Percentiles rank a stretch among this genome's conserved stretches.
Evolutionary conservation across 257 asterid genomes (phyloP).

Genomic region (Solanum corneliomulleri): DNA sequence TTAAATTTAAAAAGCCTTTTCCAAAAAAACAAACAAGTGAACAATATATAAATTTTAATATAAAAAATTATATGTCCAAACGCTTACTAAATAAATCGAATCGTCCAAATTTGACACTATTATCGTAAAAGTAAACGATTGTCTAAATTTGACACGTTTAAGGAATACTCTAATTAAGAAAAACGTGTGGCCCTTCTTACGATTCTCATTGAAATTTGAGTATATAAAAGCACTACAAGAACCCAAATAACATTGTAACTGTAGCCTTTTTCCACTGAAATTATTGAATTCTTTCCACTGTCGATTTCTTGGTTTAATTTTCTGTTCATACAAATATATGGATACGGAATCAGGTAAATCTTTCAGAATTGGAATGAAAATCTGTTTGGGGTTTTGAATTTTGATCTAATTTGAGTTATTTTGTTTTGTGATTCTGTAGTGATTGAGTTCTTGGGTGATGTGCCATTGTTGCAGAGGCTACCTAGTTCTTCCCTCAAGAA

Average conservation of each 20-base stretch:
- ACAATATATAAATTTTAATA: too few relatives aligned
- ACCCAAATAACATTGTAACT: not conserved
- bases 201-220: not conserved
- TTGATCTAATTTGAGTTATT: not conserved
- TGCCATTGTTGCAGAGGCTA: conserved; percentile 83
- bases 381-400: not conserved
- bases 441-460: conserved; percentile 80
- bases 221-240: not conserved
- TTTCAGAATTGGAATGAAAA: not conserved
- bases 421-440: conserved; percentile 24
- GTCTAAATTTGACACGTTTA: not conserved
- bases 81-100: too few relatives aligned
- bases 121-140: not conserved
- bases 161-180: not conserved
- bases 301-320: not conserved
- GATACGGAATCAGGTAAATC: conserved; percentile 2
- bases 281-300: not conserved
- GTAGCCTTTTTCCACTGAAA: not conserved
- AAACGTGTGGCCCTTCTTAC: not conserved
- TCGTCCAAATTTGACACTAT: not conserved
- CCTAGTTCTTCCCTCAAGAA: conserved; percentile 66
- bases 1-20: too few relatives aligned
- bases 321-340: not conserved
- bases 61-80: too few relatives aligned
- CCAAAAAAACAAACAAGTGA: too few relatives aligned